phyloP scores from a whole-genome alignment of 169 alveolate species.

The Cryptosporidium xiaoi region DNA sequence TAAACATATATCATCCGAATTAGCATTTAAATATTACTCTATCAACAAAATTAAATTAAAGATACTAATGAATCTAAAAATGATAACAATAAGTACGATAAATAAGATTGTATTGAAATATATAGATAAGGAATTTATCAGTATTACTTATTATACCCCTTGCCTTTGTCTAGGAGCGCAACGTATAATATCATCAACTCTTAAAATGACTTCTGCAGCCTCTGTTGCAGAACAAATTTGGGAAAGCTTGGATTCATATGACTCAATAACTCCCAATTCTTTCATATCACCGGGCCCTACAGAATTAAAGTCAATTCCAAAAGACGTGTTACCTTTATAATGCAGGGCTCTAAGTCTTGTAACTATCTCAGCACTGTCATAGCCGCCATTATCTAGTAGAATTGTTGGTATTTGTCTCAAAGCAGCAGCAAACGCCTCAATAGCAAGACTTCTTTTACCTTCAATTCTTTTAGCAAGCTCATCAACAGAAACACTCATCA shows the following conservation, averaged over 20 bases:
- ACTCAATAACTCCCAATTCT: constrained; percentile 95
- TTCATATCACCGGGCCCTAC: constrained; percentile 95
- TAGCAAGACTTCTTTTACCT: constrained; percentile 96
- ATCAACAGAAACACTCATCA: constrained; percentile 97
- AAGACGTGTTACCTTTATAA: constrained; percentile 88
- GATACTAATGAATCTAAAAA: background rate
- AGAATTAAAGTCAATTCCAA: constrained; percentile 92
- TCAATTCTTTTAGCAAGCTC: constrained; percentile 92
- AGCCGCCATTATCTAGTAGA: constrained; percentile 97
- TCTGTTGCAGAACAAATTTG: constrained; percentile 98
- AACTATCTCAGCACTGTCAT: constrained; percentile 97
- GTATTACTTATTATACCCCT: constrained; percentile 70
- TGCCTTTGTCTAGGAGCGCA: constrained; percentile 98
- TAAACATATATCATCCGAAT: too few species aligned
- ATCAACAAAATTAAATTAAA: too few species aligned
- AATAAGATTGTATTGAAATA: background rate
- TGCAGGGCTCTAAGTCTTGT: constrained; percentile 95
- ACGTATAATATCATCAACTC: constrained; percentile 98
- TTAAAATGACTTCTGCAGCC: constrained; percentile 98
- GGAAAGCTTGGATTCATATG: constrained; percentile 95
- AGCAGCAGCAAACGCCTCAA: constrained; percentile 98
- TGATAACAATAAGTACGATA: background rate
- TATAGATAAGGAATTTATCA: background rate
- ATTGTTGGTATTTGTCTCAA: constrained; percentile 96
- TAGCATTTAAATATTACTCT: too few species aligned